Conservation (phyloP, 2,329 filamentous ascomycete species). For the Neofusicoccum ribis region DNA sequence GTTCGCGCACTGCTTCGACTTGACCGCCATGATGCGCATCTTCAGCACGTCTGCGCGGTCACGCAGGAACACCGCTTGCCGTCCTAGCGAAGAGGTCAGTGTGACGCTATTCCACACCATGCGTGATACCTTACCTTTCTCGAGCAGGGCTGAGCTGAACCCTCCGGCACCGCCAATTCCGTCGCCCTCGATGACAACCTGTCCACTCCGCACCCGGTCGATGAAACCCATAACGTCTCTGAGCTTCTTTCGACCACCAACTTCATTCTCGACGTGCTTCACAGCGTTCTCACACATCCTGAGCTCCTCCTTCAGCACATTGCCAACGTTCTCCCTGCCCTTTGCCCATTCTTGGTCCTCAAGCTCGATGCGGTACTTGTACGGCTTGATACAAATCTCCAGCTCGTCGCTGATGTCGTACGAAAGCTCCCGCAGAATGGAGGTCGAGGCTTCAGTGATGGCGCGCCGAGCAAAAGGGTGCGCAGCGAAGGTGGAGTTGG, state of each 20-base stretch:
- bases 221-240: slow-evolving; percentile 89
- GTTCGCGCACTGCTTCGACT: slow-evolving; percentile 83
- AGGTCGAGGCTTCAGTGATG: slow-evolving; percentile 87
- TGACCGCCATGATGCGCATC: slow-evolving; percentile 83
- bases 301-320: slow-evolving; percentile 83
- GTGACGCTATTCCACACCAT: neutral
- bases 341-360: slow-evolving; percentile 86
- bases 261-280: slow-evolving; percentile 70
- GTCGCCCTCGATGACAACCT: slow-evolving; percentile 81
- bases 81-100: slow-evolving; percentile 56
- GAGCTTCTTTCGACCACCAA: slow-evolving; percentile 82
- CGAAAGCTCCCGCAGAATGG: slow-evolving; percentile 88
- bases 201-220: slow-evolving; percentile 83
- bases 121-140: slow-evolving; percentile 62
- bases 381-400: slow-evolving; percentile 98
- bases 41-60: slow-evolving; percentile 88
- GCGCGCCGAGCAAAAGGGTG: slow-evolving; percentile 91
- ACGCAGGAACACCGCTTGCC: slow-evolving; percentile 90
- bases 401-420: slow-evolving; percentile 98
- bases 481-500: slow-evolving; percentile 78
- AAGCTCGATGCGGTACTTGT: slow-evolving; percentile 96
- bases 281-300: slow-evolving; percentile 78
- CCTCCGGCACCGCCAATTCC: slow-evolving; percentile 84
- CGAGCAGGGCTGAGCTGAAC: slow-evolving; percentile 83
- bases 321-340: slow-evolving; percentile 78